Base-by-base conservation (phyloP, 345 rosid genomes). In the Citrus medica region DNA sequence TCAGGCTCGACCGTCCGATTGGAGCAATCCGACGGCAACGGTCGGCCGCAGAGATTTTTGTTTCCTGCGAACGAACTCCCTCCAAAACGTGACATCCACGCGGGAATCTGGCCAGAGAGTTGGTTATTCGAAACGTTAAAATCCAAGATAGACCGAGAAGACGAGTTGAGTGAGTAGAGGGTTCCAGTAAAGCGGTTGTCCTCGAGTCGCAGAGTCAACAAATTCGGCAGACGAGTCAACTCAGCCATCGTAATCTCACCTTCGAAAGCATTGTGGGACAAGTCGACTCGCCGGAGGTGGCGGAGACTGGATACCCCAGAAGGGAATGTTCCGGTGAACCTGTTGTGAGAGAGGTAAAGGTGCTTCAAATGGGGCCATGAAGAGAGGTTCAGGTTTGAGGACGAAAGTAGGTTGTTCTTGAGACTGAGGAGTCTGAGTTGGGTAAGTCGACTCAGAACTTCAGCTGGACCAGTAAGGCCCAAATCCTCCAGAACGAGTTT, bases 391-490 rank as follows among this genome's bases (percentile, higher is more conserved):
- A 77, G 28, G 69, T 56, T 42, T 21, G 69, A 40, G 30, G 81
- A 78, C 42, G 83, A 77, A 78, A 87, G 73, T 8, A 22, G 73
- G 86, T 87, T 87, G 76, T 59, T 60, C 42, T 80, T 80, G 37
- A 87, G 81, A 77, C 88, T 85, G 62, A 87, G 87, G 61, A 85
- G 75, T 68, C 90, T 69, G 76, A 87, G 87, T 35, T 84, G 68
- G 22, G 81, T 53, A 67, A 87, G 87, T 24, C 16, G 67, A 60
- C 55, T 66, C 24, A 85, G 80, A 1, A 82, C 46, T 14, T 28
- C 28, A 69, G 79, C 46, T 1, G 84, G 21, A 3, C 86, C 88
- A 16, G 83, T 71, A 33, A 87, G 84, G 73, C 69, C 37, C 33
- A 87, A 80, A 67, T 68, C 66, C 67, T 85, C 83, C 33, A 85